phyloP scores from a whole-genome alignment of 1,139 yeast species.

The Candida albicans region DNA sequence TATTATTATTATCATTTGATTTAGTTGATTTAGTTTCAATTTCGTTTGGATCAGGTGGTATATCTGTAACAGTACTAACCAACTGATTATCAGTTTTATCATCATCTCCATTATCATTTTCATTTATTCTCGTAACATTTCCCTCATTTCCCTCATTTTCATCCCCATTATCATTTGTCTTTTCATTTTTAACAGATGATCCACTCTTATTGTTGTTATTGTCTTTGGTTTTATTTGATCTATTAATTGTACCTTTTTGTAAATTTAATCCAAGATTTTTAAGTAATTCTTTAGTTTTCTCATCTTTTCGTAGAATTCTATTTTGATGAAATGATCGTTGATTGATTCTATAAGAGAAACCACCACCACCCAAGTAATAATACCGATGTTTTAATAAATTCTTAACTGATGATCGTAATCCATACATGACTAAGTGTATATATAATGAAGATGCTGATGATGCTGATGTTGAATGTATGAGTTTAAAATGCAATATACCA shows the following conservation, averaged over 20 bases:
- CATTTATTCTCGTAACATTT: neutral
- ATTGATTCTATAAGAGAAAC: neutral
- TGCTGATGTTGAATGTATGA: no score
- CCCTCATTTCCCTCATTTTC: constrained; percentile 9
- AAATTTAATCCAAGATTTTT: constrained; percentile 28
- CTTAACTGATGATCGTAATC: no score
- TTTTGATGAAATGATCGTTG: constrained; percentile 8
- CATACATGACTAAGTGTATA: no score
- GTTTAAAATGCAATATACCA: no score
- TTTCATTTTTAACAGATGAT: neutral
- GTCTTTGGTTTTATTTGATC: neutral
- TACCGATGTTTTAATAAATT: neutral
- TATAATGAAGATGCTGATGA: no score
- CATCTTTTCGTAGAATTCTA: constrained; percentile 18
- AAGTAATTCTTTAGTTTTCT: constrained; percentile 28
- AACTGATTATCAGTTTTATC: no score
- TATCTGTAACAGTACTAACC: neutral
- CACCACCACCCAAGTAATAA: neutral
- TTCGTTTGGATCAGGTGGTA: neutral
- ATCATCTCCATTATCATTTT: constrained; percentile 12
- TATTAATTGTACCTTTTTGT: constrained; percentile 30
- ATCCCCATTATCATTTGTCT: neutral
- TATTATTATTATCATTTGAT: constrained; percentile 1
- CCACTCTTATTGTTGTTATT: neutral
- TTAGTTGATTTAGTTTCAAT: constrained; percentile 1